Evolutionary conservation across 1,284 basidiomycete species (phyloP).

Genomic region (Naganishia sp.): DNA sequence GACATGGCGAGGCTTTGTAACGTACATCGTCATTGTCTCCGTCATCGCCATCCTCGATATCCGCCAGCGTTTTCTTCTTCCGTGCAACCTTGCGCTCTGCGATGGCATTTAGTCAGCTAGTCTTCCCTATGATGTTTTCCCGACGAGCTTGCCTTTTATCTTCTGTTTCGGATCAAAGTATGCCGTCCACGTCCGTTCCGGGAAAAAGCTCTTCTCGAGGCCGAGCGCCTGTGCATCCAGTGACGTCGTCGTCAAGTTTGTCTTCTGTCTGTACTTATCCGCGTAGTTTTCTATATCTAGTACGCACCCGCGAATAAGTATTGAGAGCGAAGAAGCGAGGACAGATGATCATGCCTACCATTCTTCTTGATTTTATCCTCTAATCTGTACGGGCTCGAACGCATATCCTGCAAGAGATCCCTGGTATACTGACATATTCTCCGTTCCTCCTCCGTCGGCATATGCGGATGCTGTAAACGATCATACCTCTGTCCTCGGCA

Average conservation of each 20-base stretch:
- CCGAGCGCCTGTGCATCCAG: slow-evolving; percentile 41
- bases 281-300: slow-evolving; percentile 53
- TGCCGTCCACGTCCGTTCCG: slow-evolving; percentile 47
- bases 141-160: slow-evolving; percentile 21
- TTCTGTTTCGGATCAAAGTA: slow-evolving; percentile 46
- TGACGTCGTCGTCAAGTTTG: slow-evolving; percentile 31
- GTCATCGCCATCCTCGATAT: slow-evolving; percentile 36
- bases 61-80: slow-evolving; percentile 38
- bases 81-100: slow-evolving; percentile 31
- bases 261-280: slow-evolving; percentile 40
- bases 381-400: slow-evolving; percentile 31
- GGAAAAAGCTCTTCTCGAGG: slow-evolving; percentile 47
- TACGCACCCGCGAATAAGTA: background rate
- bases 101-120: background rate
- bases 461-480: slow-evolving; percentile 38
- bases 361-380: slow-evolving; percentile 26
- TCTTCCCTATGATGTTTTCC: no score
- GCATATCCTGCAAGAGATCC: slow-evolving; percentile 28
- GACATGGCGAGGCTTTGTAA: background rate
- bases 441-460: slow-evolving; percentile 34
- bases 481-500: slow-evolving; percentile 4
- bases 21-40: slow-evolving; percentile 35
- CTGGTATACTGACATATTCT: slow-evolving; percentile 31
- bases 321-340: background rate
- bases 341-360: slow-evolving; percentile 11